Percentiles rank a stretch among this genome's conserved stretches.
phyloP scores from a whole-genome alignment of 345 rosid species.

The Laguncularia racemosa region DNA sequence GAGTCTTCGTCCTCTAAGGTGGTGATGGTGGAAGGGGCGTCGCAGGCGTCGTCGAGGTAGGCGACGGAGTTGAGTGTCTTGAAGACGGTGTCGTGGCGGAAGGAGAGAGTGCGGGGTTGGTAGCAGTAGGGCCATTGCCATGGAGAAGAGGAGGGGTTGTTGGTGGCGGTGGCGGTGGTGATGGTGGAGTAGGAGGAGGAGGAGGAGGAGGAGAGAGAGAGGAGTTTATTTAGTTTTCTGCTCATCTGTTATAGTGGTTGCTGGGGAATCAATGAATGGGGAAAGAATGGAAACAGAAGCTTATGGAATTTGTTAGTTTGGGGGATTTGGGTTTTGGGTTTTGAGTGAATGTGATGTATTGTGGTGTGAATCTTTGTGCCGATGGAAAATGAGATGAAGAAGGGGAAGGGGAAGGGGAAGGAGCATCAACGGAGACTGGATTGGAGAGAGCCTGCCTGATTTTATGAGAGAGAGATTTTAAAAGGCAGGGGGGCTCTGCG shows the following conservation, averaged over 20 bases:
- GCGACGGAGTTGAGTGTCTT: conserved; percentile 33
- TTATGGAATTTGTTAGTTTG: no score
- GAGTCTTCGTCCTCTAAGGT: conserved; percentile 2
- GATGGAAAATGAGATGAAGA: no score
- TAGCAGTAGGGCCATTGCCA: conserved; percentile 89
- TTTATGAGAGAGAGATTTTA: no score
- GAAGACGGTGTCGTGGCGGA: conserved; percentile 26
- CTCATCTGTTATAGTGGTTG: conserved; percentile 12
- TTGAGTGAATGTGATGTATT: no score
- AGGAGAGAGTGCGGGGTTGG: conserved; percentile 78
- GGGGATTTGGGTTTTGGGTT: no score
- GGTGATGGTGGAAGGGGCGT: conserved; percentile 4
- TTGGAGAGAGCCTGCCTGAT: no score
- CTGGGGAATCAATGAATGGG: neutral
- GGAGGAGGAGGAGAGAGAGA: conserved; percentile 35
- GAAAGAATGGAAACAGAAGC: neutral
- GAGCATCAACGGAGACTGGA: no score
- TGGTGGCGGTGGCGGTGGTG: neutral
- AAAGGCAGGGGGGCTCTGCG: no score
- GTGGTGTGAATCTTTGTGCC: no score
- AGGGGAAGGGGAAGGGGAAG: no score
- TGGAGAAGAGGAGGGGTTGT: conserved; percentile 16
- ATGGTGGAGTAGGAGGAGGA: no score
- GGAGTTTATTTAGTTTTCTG: conserved; percentile 50
- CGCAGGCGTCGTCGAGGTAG: conserved; percentile 2